These are phyloP conservation scores for Selaginella tamariscina DNA, from an alignment of 75 land plant genomes.

Conservation along the genomic window DNA sequence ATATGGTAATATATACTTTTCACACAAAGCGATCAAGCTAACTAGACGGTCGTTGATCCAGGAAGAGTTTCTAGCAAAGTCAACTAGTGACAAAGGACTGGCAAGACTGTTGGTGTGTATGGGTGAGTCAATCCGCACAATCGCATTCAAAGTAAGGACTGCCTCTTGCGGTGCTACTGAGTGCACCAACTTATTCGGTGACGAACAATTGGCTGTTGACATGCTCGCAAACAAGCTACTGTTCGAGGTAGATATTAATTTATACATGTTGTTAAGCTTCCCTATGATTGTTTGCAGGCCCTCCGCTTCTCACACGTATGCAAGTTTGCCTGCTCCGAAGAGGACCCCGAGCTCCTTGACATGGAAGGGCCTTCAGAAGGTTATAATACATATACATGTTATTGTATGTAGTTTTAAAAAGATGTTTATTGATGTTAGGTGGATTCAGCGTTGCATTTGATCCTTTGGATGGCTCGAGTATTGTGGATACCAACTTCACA, in stretches of 20 bases:
- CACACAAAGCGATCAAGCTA: background rate
- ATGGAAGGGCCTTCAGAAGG: slow-evolving; percentile 92
- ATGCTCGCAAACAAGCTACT: slow-evolving; percentile 90
- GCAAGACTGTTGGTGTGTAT: slow-evolving; percentile 65
- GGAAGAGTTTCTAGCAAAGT: slow-evolving; percentile 81
- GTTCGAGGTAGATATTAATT: slow-evolving; percentile 46
- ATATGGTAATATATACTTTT: background rate
- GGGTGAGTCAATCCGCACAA: slow-evolving; percentile 93
- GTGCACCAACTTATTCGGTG: slow-evolving; percentile 89
- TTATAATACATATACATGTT: slow-evolving; percentile 9
- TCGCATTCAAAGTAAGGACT: slow-evolving; percentile 88
- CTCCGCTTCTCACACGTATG: slow-evolving; percentile 80
- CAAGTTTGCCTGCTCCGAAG: slow-evolving; percentile 99
- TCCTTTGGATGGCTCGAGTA: slow-evolving; percentile 95
- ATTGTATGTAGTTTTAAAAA: background rate
- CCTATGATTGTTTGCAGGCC: slow-evolving; percentile 33
- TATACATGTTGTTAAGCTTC: background rate
- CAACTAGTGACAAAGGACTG: slow-evolving; percentile 60
- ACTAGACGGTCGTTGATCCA: slow-evolving; percentile 16
- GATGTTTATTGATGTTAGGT: slow-evolving; percentile 26
- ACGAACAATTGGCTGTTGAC: slow-evolving; percentile 94
- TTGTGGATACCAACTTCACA: slow-evolving; percentile 97
- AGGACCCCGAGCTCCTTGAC: slow-evolving; percentile 82
- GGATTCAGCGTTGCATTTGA: slow-evolving; percentile 98
- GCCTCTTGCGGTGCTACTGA: slow-evolving; percentile 97